Evolutionary conservation across 2,329 filamentous ascomycete species (phyloP), one percentile per base, ranked within the genome.

Genomic region (Cercospora canescens): DNA sequence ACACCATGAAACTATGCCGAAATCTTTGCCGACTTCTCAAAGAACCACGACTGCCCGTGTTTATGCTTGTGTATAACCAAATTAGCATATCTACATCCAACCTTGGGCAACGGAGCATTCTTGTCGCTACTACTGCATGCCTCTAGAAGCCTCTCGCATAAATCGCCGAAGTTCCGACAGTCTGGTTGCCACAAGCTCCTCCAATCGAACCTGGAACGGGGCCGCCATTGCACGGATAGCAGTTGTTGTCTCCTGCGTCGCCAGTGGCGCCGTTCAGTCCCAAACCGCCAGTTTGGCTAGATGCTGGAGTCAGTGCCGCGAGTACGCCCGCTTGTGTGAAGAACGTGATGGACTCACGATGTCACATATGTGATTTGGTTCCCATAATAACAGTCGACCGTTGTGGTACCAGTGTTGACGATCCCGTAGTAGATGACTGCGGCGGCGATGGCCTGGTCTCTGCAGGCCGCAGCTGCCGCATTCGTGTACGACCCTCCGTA

Each of bases 311-410:
- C 32, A 56, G 52, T 56, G 28, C 34, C 1, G 16, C 6, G 12
- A 21, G 12, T 8, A 4, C 12, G 16, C 26, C 18, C 21, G 18
- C 14, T 34, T 35, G 6, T 18, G 32, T 14, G 18, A 26, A n/a
- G n/a, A n/a, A 28, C n/a, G 21, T 24, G 16, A 18, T 37, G 32
- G 4, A 62, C 70, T 57, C 65, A 73, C 68, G 58, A 62, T 34
- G 63, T 69, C 8, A 76, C 73, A 56, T 73, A 73, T n/a, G 60
- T 63, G 18, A 76, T 68, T 1, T 56, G 34, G 39, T 75, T 72
- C 0, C 73, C 74, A 50, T 74, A 76, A 68, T 66, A 76, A 56
- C 75, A 76, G 60, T 75, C 73, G 6, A 66, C 73, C 6, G 41
- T 61, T 1, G 66, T 61, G 6, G 68, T 69, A 1, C 67, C 71